Evolutionary conservation across 805 yeast genomes (phyloP), one percentile per base, ranked within the genome.

Genomic region (Ogataea nakhonphanomensis): DNA sequence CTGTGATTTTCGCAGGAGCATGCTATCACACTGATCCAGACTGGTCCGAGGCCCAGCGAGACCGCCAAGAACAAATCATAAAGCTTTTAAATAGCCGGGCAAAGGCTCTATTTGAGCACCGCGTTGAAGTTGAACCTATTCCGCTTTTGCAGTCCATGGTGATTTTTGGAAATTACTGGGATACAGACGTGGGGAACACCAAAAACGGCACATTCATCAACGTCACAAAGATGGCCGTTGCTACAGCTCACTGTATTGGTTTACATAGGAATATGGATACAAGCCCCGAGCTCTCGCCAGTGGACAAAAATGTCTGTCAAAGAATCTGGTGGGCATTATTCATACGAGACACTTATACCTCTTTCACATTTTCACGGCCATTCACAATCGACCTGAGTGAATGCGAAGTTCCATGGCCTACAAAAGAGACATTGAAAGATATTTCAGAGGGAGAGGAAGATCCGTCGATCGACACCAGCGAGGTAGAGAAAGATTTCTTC

Each of bases 301-400:
- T 37, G 35, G 54, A 50, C 10, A 58, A 50, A 36, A 74, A 74
- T 44, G 56, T 79, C 28, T 78, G 82, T 72, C 72, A 81, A 49
- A 66, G 89, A 30, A 68, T 83, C 10, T 85, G 90, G 89, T 84
- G 95, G 95, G 67, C 78, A 44, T 59, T 84, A 22, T 84, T 81
- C 58, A 74, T 74, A 43, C 76, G 81, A 51, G 95, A 84, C 59
- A 64, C 86, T 7, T 69, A 72, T 32, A 74, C 74, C 7, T 78
- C 89, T 5, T 83, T 84, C 49, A 66, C 76, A 35, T 75, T 80
- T 59, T 91, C 93, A 12, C 67, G 93, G 39, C 91, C 95, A 0
- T 64, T 76, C 22, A 69, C 73, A 40, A 81, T 86, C 36, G 84
- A 81, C 54, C 65, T 81, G 40, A 79, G 76, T 30, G 90, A 83